Percentiles rank a stretch among this genome's conserved stretches.
phyloP scores from a whole-genome alignment of 2,329 filamentous ascomycete species.

The Pleurostoma richardsiae region DNA sequence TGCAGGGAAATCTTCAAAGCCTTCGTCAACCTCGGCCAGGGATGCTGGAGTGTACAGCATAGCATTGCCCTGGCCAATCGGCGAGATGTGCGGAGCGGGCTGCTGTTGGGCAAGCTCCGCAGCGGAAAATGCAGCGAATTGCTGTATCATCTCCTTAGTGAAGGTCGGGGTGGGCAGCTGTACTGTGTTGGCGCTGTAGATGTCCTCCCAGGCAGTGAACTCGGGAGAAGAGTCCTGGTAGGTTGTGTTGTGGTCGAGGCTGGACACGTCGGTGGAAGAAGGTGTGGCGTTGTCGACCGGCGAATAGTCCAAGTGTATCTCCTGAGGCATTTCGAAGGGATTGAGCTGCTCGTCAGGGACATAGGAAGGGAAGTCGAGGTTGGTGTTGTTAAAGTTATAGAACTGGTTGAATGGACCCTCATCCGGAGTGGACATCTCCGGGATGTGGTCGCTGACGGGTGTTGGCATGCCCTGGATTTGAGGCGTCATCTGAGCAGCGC shows the following conservation, averaged over 20 bases:
- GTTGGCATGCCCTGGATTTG: constrained; percentile 57
- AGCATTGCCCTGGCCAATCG: constrained; percentile 60
- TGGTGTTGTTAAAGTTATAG: constrained; percentile 25
- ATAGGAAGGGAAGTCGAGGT: constrained; percentile 45
- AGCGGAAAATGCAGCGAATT: constrained; percentile 32
- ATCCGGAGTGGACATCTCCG: constrained; percentile 52
- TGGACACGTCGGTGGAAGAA: constrained; percentile 20
- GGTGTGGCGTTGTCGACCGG: constrained; percentile 46
- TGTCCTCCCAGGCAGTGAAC: constrained; percentile 58
- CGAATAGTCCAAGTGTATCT: constrained; percentile 38
- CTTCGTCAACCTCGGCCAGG: constrained; percentile 58
- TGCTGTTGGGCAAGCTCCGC: constrained; percentile 33
- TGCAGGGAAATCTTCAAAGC: constrained; percentile 49
- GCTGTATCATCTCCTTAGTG: constrained; percentile 36
- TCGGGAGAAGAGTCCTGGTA: constrained; percentile 57
- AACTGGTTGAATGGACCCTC: constrained; percentile 36
- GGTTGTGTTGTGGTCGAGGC: constrained; percentile 43
- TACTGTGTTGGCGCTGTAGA: constrained; percentile 45
- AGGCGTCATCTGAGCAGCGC: constrained; percentile 48
- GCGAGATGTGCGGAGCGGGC: constrained; percentile 56
- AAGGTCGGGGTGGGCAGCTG: constrained; percentile 38
- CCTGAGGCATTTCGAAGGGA: constrained; percentile 30
- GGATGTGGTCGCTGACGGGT: constrained; percentile 53
- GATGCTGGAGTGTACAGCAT: constrained; percentile 67
- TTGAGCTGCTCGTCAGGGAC: constrained; percentile 41